Conservation (phyloP, 805 yeast species). For the Spathaspora arborariae region DNA sequence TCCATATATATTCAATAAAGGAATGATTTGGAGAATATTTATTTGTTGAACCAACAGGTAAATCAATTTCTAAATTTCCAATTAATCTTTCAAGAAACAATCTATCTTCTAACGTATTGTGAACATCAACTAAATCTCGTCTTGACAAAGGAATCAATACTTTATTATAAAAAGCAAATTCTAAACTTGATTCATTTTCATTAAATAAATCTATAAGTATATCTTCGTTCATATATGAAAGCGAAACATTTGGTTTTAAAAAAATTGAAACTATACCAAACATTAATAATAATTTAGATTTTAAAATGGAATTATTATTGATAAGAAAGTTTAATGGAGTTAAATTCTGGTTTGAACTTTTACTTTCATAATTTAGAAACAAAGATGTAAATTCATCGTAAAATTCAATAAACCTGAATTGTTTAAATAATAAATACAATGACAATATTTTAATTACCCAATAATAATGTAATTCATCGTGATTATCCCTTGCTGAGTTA, state of each 20-base stretch:
- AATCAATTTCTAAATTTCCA: constrained; percentile 14
- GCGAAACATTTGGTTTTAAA: constrained; percentile 25
- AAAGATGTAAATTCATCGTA: constrained; percentile 18
- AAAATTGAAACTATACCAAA: constrained; percentile 22
- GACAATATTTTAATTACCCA: constrained; percentile 19
- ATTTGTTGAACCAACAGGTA: constrained; percentile 11
- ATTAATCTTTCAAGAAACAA: constrained; percentile 9
- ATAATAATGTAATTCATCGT: constrained; percentile 20
- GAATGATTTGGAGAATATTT: not conserved
- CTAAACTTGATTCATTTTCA: constrained; percentile 12
- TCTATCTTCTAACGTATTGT: constrained; percentile 5
- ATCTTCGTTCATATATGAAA: constrained; percentile 18
- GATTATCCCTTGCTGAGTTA: not conserved
- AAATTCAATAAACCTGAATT: constrained; percentile 22
- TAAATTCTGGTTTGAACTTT: not conserved
- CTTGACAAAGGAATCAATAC: constrained; percentile 19
- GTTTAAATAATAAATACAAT: constrained; percentile 21
- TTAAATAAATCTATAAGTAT: constrained; percentile 17
- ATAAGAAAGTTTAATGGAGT: not conserved
- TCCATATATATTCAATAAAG: constrained; percentile 19
- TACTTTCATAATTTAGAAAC: not conserved
- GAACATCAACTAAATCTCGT: constrained; percentile 17
- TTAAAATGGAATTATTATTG: constrained; percentile 5
- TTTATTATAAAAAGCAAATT: constrained; percentile 13
- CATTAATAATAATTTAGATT: constrained; percentile 20